Base-by-base conservation (phyloP, 192 early-diverging fungal genomes). In the Entrophospora sp. region DNA sequence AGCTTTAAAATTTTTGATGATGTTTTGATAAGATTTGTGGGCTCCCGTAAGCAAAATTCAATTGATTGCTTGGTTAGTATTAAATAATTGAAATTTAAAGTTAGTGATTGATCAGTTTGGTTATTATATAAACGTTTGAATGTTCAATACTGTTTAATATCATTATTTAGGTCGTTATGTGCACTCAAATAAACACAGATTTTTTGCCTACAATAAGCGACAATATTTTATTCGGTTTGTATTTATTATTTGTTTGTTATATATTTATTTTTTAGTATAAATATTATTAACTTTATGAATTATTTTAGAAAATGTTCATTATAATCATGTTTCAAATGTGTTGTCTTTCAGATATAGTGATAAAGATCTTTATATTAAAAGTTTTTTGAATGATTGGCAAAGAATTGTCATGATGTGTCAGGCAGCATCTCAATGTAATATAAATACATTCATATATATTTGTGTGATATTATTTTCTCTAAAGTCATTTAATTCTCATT, bases 391-490 rank as follows among this genome's bases (percentile, higher is more conserved):
- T 2, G 53, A 56, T 56, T 56, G 53, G 53, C 28, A 16, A 3
- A 31, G 14, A 32, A 36, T 56, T 31, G 53, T 56, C n/a, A 31
- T 56, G 53, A 56, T 56, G 12, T 35, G 31, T 35, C 53, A 56
- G 27, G 34, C 34, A 25, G 53, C 53, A 9, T 56, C 53, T 56
- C 53, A 56, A 56, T 25, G 53, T 56, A 32, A 14, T 30, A 5
- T 13, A 34, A 18, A 3, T 12, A 16, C 42, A 12, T 16, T 43
- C 42, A n/a, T n/a, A n/a, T n/a, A n/a, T n/a, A n/a, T n/a, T n/a
- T n/a, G n/a, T n/a, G n/a, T n/a, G n/a, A n/a, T n/a, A n/a, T n/a
- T n/a, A n/a, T n/a, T n/a, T n/a, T n/a, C n/a, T n/a, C n/a, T n/a
- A n/a, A n/a, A n/a, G n/a, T 46, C 24, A 18, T 20, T 46, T 18